A percentile compares a stretch with the other conserved stretches of the same genome.
Evolutionary conservation across 2,329 filamentous ascomycete species (phyloP).

Genomic region (Epichloe sp.): DNA sequence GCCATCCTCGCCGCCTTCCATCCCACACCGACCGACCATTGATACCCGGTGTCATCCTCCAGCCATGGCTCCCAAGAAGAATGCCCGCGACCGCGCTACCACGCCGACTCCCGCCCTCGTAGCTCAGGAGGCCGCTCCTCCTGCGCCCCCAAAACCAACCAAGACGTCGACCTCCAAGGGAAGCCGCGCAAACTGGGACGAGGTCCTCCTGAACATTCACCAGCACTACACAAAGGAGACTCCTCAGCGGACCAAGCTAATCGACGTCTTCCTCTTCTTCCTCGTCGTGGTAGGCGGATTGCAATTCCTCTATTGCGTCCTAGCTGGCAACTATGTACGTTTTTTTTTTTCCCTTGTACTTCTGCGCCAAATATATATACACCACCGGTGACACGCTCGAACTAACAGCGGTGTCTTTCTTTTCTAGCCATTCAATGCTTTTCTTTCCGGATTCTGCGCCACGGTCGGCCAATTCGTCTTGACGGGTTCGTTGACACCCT

Average conservation of each 20-base stretch:
- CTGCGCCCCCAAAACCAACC: background rate
- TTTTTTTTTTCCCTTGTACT: background rate
- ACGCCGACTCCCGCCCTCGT: slow-evolving; percentile 5
- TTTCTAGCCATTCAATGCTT: slow-evolving; percentile 88
- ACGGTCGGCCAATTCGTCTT: slow-evolving; percentile 97
- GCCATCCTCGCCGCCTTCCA: background rate
- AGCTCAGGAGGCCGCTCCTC: background rate
- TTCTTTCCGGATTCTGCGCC: slow-evolving; percentile 86
- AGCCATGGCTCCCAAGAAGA: slow-evolving; percentile 44
- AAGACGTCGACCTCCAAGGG: slow-evolving; percentile 9
- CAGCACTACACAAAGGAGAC: slow-evolving; percentile 69
- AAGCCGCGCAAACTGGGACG: slow-evolving; percentile 29
- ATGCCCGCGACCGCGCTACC: slow-evolving; percentile 16
- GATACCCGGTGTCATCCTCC: slow-evolving; percentile 2
- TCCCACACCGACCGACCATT: background rate
- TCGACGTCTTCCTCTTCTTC: slow-evolving; percentile 85
- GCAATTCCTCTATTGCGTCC: slow-evolving; percentile 85
- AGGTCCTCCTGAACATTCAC: slow-evolving; percentile 59
- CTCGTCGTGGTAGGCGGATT: slow-evolving; percentile 73
- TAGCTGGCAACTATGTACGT: slow-evolving; percentile 90
- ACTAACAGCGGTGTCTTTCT: slow-evolving; percentile 8
- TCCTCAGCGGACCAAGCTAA: slow-evolving; percentile 79
- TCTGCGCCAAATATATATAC: too few relatives aligned
- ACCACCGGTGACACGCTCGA: background rate
- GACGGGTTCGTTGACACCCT: slow-evolving; percentile 49